Conservation (phyloP, 495 filamentous ascomycete species). For the Penicillium fimorum region DNA sequence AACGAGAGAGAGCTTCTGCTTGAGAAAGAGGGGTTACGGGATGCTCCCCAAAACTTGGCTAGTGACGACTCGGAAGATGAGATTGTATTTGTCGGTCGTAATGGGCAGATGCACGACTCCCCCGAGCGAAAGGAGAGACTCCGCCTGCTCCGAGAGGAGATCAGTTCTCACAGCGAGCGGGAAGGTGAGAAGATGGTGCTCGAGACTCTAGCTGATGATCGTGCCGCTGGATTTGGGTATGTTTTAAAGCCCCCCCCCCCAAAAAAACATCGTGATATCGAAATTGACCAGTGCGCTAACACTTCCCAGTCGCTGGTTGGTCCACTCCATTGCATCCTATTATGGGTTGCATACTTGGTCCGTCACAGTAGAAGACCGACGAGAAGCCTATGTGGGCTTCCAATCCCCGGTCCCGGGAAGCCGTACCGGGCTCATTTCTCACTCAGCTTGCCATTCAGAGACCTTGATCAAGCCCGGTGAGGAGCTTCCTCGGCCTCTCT, state of each 20-base stretch:
- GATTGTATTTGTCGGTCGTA: constrained; percentile 86
- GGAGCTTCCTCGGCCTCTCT: constrained; percentile 59
- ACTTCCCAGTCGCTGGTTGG: constrained; percentile 74
- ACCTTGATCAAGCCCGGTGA: constrained; percentile 40
- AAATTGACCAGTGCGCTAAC: not conserved
- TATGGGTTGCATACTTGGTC: constrained; percentile 88
- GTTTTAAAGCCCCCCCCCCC: constrained; percentile 34
- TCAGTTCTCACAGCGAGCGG: constrained; percentile 44
- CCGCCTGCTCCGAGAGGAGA: constrained; percentile 37
- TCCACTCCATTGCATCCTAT: constrained; percentile 88
- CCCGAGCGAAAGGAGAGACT: constrained; percentile 35
- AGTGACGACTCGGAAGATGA: constrained; percentile 74
- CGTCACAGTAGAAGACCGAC: constrained; percentile 69
- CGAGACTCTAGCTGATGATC: constrained; percentile 70
- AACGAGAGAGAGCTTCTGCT: constrained; percentile 45
- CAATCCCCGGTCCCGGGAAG: constrained; percentile 37
- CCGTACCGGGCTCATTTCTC: constrained; percentile 30
- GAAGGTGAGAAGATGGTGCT: constrained; percentile 74
- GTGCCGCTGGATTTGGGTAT: constrained; percentile 77
- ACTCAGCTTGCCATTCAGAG: constrained; percentile 28
- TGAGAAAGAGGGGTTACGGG: constrained; percentile 46
- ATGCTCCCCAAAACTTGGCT: constrained; percentile 51
- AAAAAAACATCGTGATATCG: not conserved
- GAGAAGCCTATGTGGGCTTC: constrained; percentile 89
- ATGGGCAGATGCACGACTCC: constrained; percentile 69